Base-by-base conservation (phyloP, 352 stramenopile species). In the Hyphochytrium catenoides region DNA sequence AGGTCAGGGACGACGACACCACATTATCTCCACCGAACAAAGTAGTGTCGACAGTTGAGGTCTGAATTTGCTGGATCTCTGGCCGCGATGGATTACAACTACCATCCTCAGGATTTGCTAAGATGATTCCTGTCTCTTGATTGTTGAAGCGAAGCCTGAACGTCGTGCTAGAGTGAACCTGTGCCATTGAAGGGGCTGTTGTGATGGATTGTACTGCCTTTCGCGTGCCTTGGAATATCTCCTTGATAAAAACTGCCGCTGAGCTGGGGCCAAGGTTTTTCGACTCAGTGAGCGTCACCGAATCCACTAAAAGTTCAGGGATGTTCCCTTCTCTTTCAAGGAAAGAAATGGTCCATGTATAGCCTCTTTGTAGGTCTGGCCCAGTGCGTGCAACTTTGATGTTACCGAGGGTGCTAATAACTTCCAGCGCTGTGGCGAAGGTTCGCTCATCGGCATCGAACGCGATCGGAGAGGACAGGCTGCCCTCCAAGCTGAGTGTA, bases 301-400 rank as follows among this genome's bases (percentile, higher is more conserved):
- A 19, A 8, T 51, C 47, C 7, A 15, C 51, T 9, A 33, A 44
- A 12, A 87, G 44, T 5, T 54, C 29, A 2, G 19, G 4, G 1
- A 78, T 21, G 1, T 48, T 39, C 2, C 69, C 71, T 39, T 62
- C 59, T n/a, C 54, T 31, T 9, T 64, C 79, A 26, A 86, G 47
- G 40, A 93, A 93, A 17, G 72, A 88, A 9, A 96, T 59, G n/a
- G 68, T 86, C 83, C 83, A 96, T 33, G 66, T 91, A 51, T 81
- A 93, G 0, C 79, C 78, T 3, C 65, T 66, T 41, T 90, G 66
- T 3, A 60, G 48, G 46, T 92, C 72, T 3, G 75, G 50, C 2
- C 25, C 35, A 2, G 62, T 58, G 9, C 77, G 59, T 14, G 51
- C 36, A 11, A 87, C 56, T 23, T 75, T 60, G 3, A 87, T 20